phyloP scores from a whole-genome alignment of 225 moss, liverwort and hornwort species.

The Physcomitrellopsis africana region DNA sequence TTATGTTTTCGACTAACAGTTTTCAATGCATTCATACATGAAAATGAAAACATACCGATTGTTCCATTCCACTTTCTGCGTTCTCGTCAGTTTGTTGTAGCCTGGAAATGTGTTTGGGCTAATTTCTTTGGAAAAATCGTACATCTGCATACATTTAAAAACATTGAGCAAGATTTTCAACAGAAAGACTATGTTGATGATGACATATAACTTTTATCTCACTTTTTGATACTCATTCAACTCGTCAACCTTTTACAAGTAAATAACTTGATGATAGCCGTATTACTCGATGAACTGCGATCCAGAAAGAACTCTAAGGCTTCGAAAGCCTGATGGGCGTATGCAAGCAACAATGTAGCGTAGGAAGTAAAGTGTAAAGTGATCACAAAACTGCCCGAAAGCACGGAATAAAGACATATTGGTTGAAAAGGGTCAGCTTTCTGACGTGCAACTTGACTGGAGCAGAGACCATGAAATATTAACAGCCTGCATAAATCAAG shows the following conservation, averaged over 20 bases:
- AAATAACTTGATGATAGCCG: not conserved
- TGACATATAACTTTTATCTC: not conserved
- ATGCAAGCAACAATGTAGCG: not conserved
- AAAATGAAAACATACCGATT: slow-evolving; percentile 51
- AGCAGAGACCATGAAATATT: slow-evolving; percentile 17
- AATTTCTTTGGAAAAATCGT: slow-evolving; percentile 51
- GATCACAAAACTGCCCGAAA: slow-evolving; percentile 8
- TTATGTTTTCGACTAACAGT: not conserved
- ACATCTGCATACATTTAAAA: slow-evolving; percentile 49
- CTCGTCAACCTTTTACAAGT: not conserved
- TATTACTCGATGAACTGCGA: not conserved
- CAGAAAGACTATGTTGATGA: not conserved
- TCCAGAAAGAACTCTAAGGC: not conserved
- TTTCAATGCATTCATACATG: not conserved
- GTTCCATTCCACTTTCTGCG: slow-evolving; percentile 77
- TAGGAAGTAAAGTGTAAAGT: slow-evolving; percentile 6
- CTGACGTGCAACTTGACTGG: not conserved
- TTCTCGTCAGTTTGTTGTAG: slow-evolving; percentile 53
- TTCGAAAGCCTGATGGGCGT: slow-evolving; percentile 4
- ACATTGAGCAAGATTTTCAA: not conserved
- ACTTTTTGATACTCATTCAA: slow-evolving; percentile 22
- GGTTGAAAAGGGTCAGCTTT: not conserved
- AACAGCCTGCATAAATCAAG: not conserved
- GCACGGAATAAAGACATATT: slow-evolving; percentile 11
- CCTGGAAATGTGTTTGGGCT: slow-evolving; percentile 49